These are phyloP conservation scores for Cryptococcus sp. DNA, from an alignment of 1,284 basidiomycete genomes.

Conservation along the genomic window DNA sequence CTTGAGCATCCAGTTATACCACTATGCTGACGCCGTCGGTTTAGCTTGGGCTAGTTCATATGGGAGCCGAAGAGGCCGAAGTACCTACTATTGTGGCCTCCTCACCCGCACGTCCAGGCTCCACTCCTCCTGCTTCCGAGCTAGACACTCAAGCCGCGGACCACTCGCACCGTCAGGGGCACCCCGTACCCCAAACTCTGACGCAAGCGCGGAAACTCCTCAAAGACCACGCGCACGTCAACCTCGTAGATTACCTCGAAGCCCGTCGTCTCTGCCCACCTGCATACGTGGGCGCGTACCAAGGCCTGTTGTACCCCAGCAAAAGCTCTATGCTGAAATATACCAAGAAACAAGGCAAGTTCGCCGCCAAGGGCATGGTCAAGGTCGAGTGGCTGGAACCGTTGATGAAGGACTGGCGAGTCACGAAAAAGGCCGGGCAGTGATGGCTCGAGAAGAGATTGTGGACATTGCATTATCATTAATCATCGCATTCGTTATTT, in stretches of 20 bases:
- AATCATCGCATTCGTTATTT: too few species aligned
- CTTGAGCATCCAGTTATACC: background rate
- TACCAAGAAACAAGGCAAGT: conserved; percentile 22
- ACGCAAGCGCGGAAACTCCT: conserved; percentile 34
- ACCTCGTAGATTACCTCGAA: conserved; percentile 42
- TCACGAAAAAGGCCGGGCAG: conserved; percentile 8
- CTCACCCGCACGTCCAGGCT: conserved; percentile 5
- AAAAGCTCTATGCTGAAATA: conserved; percentile 24
- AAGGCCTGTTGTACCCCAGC: conserved; percentile 30
- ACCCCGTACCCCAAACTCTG: conserved; percentile 35
- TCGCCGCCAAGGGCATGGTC: conserved; percentile 21
- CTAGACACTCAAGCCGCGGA: conserved; percentile 4
- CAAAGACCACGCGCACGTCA: conserved; percentile 39
- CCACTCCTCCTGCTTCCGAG: conserved; percentile 4
- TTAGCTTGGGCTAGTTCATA: conserved; percentile 32
- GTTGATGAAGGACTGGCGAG: conserved; percentile 41
- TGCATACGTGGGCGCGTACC: conserved; percentile 14
- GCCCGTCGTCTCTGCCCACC: conserved; percentile 20
- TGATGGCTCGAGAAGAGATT: background rate
- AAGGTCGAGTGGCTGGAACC: conserved; percentile 46
- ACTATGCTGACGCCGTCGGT: background rate
- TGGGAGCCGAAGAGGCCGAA: conserved; percentile 19
- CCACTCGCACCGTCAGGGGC: conserved; percentile 2
- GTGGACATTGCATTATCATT: background rate
- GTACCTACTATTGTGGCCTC: conserved; percentile 15